Conservation (phyloP, 768 basidiomycete genomes). For the Lactarius indigo region DNA sequence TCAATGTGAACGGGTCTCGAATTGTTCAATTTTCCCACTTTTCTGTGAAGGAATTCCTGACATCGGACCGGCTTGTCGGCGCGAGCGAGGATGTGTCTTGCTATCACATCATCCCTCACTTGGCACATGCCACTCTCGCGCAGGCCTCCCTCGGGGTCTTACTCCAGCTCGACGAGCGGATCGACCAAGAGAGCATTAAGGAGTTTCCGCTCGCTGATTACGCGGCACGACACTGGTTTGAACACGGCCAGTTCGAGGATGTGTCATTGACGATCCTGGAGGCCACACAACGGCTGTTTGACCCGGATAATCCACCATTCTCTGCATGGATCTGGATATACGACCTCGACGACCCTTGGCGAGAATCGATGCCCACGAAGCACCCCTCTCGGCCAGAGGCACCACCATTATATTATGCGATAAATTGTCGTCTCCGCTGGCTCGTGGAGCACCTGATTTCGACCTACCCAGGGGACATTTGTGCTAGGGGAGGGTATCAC, state of each 20-base stretch:
- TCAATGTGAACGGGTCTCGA: background rate
- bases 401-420: background rate
- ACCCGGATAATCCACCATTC: background rate
- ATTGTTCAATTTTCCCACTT: conserved; percentile 13
- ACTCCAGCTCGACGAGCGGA: background rate
- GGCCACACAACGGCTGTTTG: background rate
- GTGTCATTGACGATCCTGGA: background rate
- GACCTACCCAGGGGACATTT: background rate
- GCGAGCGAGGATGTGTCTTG: background rate
- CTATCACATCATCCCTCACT: background rate
- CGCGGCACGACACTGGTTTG: background rate
- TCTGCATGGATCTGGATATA: conserved; percentile 2
- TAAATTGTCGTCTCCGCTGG: background rate
- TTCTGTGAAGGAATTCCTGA: conserved; percentile 12
- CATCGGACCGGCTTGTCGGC: background rate
- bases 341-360: background rate
- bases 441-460: background rate
- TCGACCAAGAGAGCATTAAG: background rate
- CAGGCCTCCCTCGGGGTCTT: background rate
- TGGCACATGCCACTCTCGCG: background rate
- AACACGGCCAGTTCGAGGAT: background rate
- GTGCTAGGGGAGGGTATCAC: background rate
- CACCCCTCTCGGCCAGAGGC: background rate
- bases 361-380: background rate
- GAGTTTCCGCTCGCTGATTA: background rate